A percentile compares a stretch with the other conserved stretches of the same genome.
Conservation (phyloP, 495 filamentous ascomycete genomes). For the Staphylotrichum longicolle region DNA sequence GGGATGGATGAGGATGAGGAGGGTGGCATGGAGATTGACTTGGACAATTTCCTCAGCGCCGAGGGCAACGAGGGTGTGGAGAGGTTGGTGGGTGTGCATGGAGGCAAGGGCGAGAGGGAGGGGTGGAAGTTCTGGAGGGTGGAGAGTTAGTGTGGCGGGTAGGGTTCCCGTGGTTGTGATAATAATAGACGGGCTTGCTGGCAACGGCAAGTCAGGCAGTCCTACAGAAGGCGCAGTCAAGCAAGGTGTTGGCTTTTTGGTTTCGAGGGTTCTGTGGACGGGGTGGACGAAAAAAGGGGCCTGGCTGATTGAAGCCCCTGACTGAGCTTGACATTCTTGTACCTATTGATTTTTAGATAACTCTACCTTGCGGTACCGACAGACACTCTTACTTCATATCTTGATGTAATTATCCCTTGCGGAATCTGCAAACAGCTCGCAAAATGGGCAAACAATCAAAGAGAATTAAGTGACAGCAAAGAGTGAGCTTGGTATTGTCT, state of each 20-base stretch:
- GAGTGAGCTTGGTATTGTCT: constrained; percentile 21
- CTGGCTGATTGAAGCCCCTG: constrained; percentile 1
- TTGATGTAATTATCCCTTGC: constrained; percentile 7
- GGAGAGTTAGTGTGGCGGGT: constrained; percentile 34
- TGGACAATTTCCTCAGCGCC: constrained; percentile 84
- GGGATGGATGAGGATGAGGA: constrained; percentile 63
- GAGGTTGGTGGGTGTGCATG: constrained; percentile 64
- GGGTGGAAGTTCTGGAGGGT: constrained; percentile 95
- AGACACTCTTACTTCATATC: constrained; percentile 3
- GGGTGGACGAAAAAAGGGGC: neutral
- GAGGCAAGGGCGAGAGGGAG: constrained; percentile 60
- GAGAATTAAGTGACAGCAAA: neutral
- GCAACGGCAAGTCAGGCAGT: neutral
- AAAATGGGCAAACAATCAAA: constrained; percentile 1
- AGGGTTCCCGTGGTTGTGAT: neutral
- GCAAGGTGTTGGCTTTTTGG: neutral
- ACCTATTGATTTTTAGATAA: constrained; percentile 10
- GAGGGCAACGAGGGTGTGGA: constrained; percentile 80
- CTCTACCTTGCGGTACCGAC: constrained; percentile 18
- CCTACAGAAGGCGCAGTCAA: neutral
- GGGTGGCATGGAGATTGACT: constrained; percentile 86
- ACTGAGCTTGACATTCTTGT: constrained; percentile 2
- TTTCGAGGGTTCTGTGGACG: neutral
- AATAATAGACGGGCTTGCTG: neutral
- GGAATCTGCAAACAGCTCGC: constrained; percentile 2